Evolutionary conservation across 2,329 filamentous ascomycete species (phyloP).

Genomic region (Delphinella strobiligena): DNA sequence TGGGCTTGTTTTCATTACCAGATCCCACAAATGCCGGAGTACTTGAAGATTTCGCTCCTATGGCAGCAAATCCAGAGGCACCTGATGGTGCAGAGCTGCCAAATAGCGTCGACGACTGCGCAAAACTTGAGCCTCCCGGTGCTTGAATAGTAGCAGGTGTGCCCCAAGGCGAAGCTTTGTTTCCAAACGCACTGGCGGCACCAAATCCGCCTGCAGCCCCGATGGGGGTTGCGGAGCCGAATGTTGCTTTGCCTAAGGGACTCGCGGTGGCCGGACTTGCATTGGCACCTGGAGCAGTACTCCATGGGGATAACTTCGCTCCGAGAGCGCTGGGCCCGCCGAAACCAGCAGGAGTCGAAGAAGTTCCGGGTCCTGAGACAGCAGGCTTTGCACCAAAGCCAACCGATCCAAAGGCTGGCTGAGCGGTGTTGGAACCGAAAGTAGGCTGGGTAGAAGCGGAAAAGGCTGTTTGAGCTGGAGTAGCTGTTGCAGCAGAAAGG

Average conservation of each 20-base stretch:
- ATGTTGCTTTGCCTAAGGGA: constrained; percentile 11
- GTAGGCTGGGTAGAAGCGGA: constrained; percentile 18
- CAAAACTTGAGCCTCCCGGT: constrained; percentile 12
- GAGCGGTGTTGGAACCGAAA: constrained; percentile 16
- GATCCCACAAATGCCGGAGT: constrained; percentile 5
- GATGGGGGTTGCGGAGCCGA: constrained; percentile 14
- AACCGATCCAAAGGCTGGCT: constrained; percentile 10
- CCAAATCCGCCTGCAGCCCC: constrained; percentile 13
- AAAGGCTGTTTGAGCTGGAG: constrained; percentile 5
- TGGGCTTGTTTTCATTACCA: constrained; percentile 14
- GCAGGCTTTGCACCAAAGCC: constrained; percentile 1
- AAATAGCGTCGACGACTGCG: constrained; percentile 14
- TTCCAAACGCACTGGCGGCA: constrained; percentile 11
- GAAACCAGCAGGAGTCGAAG: constrained; percentile 14
- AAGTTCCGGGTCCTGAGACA: constrained; percentile 8
- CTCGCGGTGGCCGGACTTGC: constrained; percentile 11
- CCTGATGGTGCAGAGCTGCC: constrained; percentile 14
- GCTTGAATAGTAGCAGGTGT: constrained; percentile 8
- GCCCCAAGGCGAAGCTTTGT: constrained; percentile 12
- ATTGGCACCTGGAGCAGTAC: not conserved
- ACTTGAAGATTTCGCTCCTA: constrained; percentile 11
- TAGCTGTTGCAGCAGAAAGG: constrained; percentile 4
- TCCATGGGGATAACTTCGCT: constrained; percentile 16
- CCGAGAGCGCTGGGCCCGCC: constrained; percentile 17
- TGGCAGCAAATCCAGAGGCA: constrained; percentile 22